A percentile compares a stretch with the other conserved stretches of the same genome.
phyloP scores from a whole-genome alignment of 768 basidiomycete genomes.

The Amanita brunnescens region DNA sequence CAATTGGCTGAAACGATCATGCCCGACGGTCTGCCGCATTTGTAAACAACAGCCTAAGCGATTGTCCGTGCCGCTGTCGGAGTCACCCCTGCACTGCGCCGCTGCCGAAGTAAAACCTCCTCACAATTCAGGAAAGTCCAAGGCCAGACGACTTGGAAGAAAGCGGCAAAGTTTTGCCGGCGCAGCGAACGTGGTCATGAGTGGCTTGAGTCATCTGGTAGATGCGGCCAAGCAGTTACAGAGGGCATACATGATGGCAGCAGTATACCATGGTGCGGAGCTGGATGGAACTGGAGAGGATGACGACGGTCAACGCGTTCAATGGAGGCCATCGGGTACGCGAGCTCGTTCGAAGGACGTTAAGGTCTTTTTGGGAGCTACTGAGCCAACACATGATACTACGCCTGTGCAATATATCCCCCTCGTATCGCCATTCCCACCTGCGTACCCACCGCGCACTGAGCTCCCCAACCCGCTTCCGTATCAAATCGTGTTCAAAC shows the following conservation, averaged over 20 bases:
- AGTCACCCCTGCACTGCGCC: neutral
- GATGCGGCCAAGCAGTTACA: conserved; percentile 50
- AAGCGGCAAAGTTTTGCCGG: neutral
- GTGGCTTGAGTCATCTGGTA: conserved; percentile 14
- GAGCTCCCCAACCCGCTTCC: conserved; percentile 25
- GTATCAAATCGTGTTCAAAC: conserved; percentile 20
- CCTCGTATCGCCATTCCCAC: conserved; percentile 23
- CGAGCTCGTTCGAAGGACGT: conserved; percentile 37
- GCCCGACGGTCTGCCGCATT: neutral
- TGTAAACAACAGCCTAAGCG: neutral
- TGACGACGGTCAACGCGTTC: conserved; percentile 1
- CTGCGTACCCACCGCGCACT: conserved; percentile 16
- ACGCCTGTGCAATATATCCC: conserved; percentile 30
- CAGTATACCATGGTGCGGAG: conserved; percentile 34
- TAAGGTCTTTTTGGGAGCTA: conserved; percentile 26
- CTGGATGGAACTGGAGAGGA: conserved; percentile 20
- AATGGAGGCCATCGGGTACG: conserved; percentile 28
- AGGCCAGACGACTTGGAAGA: neutral
- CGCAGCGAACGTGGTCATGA: neutral
- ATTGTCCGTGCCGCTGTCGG: neutral
- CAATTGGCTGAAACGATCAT: neutral
- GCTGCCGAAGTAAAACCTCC: neutral
- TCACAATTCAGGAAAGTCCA: neutral
- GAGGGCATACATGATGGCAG: conserved; percentile 45
- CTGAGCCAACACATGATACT: conserved; percentile 3